These are phyloP conservation scores for Shiraia sp. DNA, from an alignment of 2,329 filamentous ascomycete genomes.

Conservation along the genomic window DNA sequence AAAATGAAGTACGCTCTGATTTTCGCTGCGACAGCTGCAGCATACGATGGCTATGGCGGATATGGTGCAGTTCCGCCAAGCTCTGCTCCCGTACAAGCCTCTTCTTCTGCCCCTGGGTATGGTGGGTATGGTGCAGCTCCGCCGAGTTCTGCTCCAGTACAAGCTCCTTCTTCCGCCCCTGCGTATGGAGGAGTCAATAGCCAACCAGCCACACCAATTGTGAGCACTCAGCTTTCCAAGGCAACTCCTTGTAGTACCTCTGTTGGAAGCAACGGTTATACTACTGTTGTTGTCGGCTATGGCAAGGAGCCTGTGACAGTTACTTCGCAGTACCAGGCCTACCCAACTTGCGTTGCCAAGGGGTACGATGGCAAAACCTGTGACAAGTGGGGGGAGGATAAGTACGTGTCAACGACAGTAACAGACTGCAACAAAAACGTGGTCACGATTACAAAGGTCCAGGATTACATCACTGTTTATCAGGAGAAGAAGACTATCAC, in stretches of 20 bases:
- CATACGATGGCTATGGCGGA: conserved; percentile 24
- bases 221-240: too few relatives aligned
- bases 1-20: conserved; percentile 31
- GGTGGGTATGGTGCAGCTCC: conserved; percentile 13
- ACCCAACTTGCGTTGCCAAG: conserved; percentile 33
- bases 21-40: conserved; percentile 29
- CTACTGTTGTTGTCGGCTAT: conserved; percentile 33
- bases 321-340: conserved; percentile 36
- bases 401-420: conserved; percentile 33
- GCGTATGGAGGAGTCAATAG: too few relatives aligned
- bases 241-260: conserved; percentile 10
- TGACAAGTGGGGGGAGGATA: conserved; percentile 26
- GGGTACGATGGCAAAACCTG: conserved; percentile 18
- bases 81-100: conserved; percentile 12
- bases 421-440: conserved; percentile 29
- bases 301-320: conserved; percentile 33
- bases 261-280: conserved; percentile 24
- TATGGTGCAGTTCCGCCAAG: conserved; percentile 13
- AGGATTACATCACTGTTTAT: conserved; percentile 32
- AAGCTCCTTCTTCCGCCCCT: too few relatives aligned
- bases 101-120: conserved; percentile 17
- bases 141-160: conserved; percentile 18
- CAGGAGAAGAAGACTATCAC: conserved; percentile 33
- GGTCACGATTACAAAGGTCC: conserved; percentile 30
- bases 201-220: too few relatives aligned